phyloP scores from a whole-genome alignment of 2,329 filamentous ascomycete genomes.

The Canariomyces notabilis region DNA sequence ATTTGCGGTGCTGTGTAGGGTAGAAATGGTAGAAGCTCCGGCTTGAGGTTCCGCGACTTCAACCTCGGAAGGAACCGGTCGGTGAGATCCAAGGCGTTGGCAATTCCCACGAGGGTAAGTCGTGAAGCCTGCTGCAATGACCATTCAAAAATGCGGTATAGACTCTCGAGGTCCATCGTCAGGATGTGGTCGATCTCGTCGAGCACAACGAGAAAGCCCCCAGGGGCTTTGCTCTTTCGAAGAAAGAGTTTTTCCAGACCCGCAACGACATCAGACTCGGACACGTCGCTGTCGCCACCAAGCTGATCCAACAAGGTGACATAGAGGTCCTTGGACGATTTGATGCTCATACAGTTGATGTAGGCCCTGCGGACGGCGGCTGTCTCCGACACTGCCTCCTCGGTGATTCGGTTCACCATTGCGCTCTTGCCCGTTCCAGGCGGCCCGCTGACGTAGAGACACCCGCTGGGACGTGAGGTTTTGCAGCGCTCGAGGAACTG shows the following conservation, averaged over 20 bases:
- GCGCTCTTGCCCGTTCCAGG: slow-evolving; percentile 97
- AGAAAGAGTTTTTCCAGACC: slow-evolving; percentile 68
- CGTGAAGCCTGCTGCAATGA: slow-evolving; percentile 75
- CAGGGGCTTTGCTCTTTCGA: slow-evolving; percentile 49
- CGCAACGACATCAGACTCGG: slow-evolving; percentile 62
- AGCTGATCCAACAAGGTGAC: slow-evolving; percentile 69
- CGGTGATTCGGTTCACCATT: slow-evolving; percentile 75
- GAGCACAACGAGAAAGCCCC: slow-evolving; percentile 75
- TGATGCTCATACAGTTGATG: slow-evolving; percentile 97
- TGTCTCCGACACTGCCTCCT: slow-evolving; percentile 47
- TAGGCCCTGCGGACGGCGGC: slow-evolving; percentile 62
- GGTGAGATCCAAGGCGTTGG: slow-evolving; percentile 91
- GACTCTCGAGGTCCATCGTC: slow-evolving; percentile 77
- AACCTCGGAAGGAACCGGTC: slow-evolving; percentile 91
- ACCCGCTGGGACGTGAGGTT: slow-evolving; percentile 61
- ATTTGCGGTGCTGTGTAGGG: slow-evolving; percentile 88
- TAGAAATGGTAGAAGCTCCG: slow-evolving; percentile 82
- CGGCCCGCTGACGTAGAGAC: slow-evolving; percentile 90
- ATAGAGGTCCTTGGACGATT: slow-evolving; percentile 81
- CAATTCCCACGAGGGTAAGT: slow-evolving; percentile 84
- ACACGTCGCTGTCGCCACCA: slow-evolving; percentile 58
- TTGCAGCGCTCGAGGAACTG: slow-evolving; percentile 64
- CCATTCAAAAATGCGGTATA: slow-evolving; percentile 97
- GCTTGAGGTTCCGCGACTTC: slow-evolving; percentile 88
- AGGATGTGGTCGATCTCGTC: slow-evolving; percentile 96